phyloP scores from a whole-genome alignment of 2,329 filamentous ascomycete genomes.

The Ceratocystis colombiana region DNA sequence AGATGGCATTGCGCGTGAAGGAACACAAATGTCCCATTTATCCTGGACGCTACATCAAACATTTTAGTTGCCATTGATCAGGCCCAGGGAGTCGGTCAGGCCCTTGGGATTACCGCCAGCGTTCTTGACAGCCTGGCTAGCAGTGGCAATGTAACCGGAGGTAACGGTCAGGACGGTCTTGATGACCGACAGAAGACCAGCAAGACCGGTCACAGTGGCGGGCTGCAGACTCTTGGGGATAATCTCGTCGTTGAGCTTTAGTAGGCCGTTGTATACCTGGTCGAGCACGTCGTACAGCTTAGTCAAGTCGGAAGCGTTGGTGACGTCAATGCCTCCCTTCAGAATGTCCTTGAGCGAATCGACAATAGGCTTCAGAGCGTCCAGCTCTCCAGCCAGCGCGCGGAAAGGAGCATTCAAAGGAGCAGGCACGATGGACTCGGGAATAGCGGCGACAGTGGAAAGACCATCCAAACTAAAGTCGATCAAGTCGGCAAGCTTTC shows the following conservation, averaged over 20 bases:
- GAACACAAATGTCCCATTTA: background rate
- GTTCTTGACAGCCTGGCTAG: constrained; percentile 16
- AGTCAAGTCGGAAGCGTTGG: background rate
- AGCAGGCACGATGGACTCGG: constrained; percentile 12
- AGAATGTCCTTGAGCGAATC: constrained; percentile 5
- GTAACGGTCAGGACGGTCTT: constrained; percentile 11
- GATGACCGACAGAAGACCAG: constrained; percentile 16
- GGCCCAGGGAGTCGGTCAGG: background rate
- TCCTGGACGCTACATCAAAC: too few relatives aligned
- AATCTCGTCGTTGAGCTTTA: constrained; percentile 4
- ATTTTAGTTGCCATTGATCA: background rate
- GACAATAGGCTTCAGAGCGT: constrained; percentile 15
- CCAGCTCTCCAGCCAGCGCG: background rate
- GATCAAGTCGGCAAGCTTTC: constrained; percentile 7
- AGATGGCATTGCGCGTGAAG: background rate
- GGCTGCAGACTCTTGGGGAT: constrained; percentile 13
- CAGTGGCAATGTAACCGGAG: constrained; percentile 8
- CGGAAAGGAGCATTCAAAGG: constrained; percentile 16
- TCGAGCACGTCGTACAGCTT: constrained; percentile 17
- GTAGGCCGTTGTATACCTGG: constrained; percentile 3
- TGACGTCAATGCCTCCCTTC: background rate
- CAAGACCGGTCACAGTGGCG: constrained; percentile 5
- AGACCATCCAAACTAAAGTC: constrained; percentile 15
- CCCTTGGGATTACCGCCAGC: constrained; percentile 3
- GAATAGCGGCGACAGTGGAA: constrained; percentile 10